Evolutionary conservation across 495 filamentous ascomycete species (phyloP).

Genomic region (Rusavskia elegans): DNA sequence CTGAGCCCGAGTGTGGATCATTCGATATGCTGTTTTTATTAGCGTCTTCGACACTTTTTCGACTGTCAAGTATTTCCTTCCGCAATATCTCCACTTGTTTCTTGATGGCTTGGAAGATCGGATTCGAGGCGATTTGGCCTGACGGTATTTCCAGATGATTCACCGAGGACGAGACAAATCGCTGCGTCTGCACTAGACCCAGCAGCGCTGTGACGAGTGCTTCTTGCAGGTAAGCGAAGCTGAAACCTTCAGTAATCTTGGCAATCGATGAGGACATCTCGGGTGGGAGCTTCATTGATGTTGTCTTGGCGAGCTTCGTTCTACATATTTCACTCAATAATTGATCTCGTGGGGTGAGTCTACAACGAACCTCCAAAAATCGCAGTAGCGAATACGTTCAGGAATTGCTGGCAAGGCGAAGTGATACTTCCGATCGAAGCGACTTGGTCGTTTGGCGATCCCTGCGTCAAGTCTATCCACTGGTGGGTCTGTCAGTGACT

Average conservation of each 20-base stretch:
- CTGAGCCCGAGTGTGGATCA: neutral
- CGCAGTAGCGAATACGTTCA: conserved; percentile 39
- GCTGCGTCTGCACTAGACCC: conserved; percentile 24
- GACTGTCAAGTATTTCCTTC: conserved; percentile 9
- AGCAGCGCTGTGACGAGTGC: conserved; percentile 44
- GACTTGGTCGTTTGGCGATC: conserved; percentile 43
- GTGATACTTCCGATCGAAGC: conserved; percentile 52
- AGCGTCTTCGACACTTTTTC: conserved; percentile 12
- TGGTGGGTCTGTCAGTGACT: neutral
- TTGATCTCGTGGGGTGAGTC: neutral
- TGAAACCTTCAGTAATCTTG: conserved; percentile 40
- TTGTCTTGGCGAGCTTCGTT: conserved; percentile 36
- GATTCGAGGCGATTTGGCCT: neutral
- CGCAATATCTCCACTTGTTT: conserved; percentile 8
- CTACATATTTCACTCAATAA: conserved; percentile 2
- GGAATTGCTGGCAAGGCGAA: conserved; percentile 38
- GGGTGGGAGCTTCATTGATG: conserved; percentile 37
- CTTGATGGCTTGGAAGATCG: neutral
- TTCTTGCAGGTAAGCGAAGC: conserved; percentile 52
- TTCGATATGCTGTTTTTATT: conserved; percentile 1
- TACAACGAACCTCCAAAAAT: conserved; percentile 29
- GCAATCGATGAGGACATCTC: conserved; percentile 38
- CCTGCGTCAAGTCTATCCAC: conserved; percentile 42
- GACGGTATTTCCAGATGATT: neutral
- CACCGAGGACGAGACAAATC: neutral